Evolutionary conservation across 1,284 basidiomycete species (phyloP).

Genomic region (Ustilago cynodontis): DNA sequence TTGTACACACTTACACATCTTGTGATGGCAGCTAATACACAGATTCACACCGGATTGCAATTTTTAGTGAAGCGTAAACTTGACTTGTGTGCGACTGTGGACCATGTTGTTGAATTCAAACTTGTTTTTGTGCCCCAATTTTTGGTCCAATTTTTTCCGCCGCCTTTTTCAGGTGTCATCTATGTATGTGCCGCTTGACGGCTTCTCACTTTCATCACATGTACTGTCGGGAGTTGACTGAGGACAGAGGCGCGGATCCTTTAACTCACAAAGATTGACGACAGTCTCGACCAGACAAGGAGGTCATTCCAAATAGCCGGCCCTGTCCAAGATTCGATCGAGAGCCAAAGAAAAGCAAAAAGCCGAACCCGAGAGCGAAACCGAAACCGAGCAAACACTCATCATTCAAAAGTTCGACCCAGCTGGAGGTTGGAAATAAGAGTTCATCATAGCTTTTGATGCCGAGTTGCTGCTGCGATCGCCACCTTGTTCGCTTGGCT

Average conservation of each 20-base stretch:
- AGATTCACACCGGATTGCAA: slow-evolving; percentile 1
- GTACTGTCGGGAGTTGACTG: background rate
- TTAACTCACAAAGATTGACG: background rate
- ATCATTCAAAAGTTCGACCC: background rate
- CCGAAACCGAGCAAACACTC: background rate
- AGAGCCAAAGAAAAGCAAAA: background rate
- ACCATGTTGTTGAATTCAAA: too few species aligned
- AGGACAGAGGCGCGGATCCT: background rate
- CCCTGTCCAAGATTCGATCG: background rate
- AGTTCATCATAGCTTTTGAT: background rate
- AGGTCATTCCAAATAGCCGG: background rate
- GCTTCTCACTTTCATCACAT: background rate
- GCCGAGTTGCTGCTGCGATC: background rate
- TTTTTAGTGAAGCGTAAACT: background rate
- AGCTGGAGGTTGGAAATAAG: slow-evolving; percentile 10
- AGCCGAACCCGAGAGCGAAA: slow-evolving; percentile 2
- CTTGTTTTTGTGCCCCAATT: background rate
- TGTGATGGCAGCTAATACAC: slow-evolving; percentile 10
- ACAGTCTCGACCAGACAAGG: background rate
- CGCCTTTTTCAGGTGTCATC: too few species aligned
- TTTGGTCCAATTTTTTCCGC: background rate
- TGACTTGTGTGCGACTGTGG: background rate
- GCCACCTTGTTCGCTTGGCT: background rate
- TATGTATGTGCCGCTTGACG: too few species aligned
- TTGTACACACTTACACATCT: slow-evolving; percentile 7